Base-by-base conservation (phyloP, 352 stramenopile genomes). In the Pythium vanterpoolii region DNA sequence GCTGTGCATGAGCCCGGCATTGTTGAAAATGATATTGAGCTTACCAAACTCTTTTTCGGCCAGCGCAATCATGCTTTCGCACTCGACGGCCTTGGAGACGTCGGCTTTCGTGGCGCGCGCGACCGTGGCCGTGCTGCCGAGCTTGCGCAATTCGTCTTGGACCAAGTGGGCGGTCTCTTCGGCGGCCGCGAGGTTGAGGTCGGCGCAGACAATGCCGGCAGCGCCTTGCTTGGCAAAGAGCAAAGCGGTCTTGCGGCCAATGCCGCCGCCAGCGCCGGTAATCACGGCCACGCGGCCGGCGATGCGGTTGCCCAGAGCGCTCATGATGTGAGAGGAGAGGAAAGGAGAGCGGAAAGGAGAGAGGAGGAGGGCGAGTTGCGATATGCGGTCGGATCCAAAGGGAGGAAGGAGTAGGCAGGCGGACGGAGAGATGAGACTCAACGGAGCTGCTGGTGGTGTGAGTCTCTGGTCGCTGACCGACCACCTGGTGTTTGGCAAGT, bases 11-110 rank as follows among this genome's bases (percentile, higher is more conserved):
- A 95, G 86, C 43, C 82, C 86, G 46, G 86, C 86, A 65, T 95
- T 95, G 75, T 95, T 95, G 71, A 95, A 95, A 19, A 95, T 71
- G 44, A 95, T 77, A 54, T 86, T 76, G 50, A 95, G 60, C 18
- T 72, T 73, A 39, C 86, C 86, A 55, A 93, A 95, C 64, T 90
- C 71, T 52, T 86, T 87, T 56, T 95, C 86, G 11, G 86, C 80
- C 55, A 85, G 40, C 23, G 81, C 68, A 45, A 95, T 65, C 84
- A 95, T 93, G 48, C 74, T 74, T 56, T 92, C 79, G 58, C 86
- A 82, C 45, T 93, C 77, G 14, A 39, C 54, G 28, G 69, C 71
- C 67, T 87, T 93, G 62, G 86, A 90, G 34, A 95, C 86, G 39
- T 95, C 86, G 4, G 74, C 76, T 38, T 84, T 71, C 23, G 88